Evolutionary conservation across 345 rosid species (phyloP), one percentile per base, ranked within the genome.

Genomic region (Pseudoturritis turrita): DNA sequence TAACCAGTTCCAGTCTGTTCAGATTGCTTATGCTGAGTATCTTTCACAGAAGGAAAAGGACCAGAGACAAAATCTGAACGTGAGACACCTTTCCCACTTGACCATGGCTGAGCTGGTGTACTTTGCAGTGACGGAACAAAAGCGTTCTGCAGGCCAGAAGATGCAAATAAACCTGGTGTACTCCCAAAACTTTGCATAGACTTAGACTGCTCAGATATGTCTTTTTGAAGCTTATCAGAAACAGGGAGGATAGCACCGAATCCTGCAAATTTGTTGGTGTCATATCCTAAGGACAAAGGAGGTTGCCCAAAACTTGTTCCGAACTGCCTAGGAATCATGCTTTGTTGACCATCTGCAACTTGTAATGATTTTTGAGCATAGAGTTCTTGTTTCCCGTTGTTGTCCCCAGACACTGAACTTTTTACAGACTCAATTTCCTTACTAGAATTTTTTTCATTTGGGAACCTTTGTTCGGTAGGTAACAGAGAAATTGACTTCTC

Each of bases 61-160:
- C 79, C 68, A 18, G 74, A 72, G 15, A 50, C 79, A 65, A 82
- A 71, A 63, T 64, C 76, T 40, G 80, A 74, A 28, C 77, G 52
- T 60, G 74, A 76, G 46, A 56, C 31, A 28, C 60, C 44, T 58
- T 83, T 80, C 35, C 69, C 85, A 80, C 76, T 68, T 65, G 85
- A 76, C 79, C 71, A 75, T 62, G 83, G 67, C 62, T 83, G 87
- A 79, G 87, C 72, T 74, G 84, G 67, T 5, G 70, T 52, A 69
- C 70, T 62, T 57, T 77, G 57, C 64, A 62, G 74, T 56, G 86
- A 60, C 60, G 82, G 85, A 81, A 82, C 74, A 57, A 73, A 19
- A 8, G 71, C 23, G 64, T 73, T 71, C 67, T 78, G 83, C 37
- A 49, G 62, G 53, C 69, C 76, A 75, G 73, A 1, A 25, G 87